Evolutionary conservation across 106 monocot genomes (phyloP).

Genomic region (Apostasia ramifera): DNA sequence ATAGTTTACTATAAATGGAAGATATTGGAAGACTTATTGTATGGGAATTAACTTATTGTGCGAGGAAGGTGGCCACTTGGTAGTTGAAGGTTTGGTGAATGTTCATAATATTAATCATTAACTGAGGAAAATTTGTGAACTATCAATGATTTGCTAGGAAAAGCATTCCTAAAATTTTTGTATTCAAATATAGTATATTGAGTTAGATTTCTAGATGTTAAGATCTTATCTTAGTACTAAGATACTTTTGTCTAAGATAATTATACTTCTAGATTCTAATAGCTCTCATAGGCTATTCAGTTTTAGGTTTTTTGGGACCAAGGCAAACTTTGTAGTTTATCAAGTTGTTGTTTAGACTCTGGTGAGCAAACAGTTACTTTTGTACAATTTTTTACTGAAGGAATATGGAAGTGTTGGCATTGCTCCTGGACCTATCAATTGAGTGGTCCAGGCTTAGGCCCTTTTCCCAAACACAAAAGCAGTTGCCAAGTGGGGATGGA

Average conservation of each 20-base stretch:
- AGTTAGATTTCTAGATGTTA: neutral
- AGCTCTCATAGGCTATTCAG: neutral
- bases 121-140: neutral
- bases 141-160: neutral
- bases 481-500: conserved; percentile 25
- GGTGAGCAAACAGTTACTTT: conserved; percentile 8
- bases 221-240: neutral
- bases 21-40: no score
- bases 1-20: no score
- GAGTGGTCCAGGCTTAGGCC: conserved; percentile 34
- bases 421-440: conserved; percentile 61
- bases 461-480: conserved; percentile 41
- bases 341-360: conserved; percentile 19
- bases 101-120: neutral
- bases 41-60: no score
- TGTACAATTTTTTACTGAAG: conserved; percentile 32
- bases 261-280: neutral
- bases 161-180: neutral
- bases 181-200: neutral
- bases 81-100: no score
- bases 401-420: conserved; percentile 68
- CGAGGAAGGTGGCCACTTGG: no score
- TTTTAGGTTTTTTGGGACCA: neutral
- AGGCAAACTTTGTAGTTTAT: neutral
- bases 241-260: neutral